Percentiles rank a stretch among this genome's conserved stretches.
These are phyloP conservation scores for Picea abies DNA, from an alignment of 83 land plant species.

Conservation along the genomic window DNA sequence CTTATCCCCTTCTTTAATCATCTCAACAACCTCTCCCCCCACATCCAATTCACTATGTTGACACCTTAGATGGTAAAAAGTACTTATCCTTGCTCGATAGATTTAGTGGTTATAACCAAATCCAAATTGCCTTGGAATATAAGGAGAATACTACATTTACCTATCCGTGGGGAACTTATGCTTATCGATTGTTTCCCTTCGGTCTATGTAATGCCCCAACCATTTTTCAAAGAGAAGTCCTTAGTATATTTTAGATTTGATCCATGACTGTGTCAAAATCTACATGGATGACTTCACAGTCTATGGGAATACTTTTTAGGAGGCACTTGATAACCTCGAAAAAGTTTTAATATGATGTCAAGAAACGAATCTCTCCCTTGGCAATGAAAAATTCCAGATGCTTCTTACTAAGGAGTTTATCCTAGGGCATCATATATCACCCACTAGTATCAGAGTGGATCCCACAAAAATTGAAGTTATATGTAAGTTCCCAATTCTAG, in stretches of 20 bases:
- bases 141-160: background rate
- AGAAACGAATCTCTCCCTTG: background rate
- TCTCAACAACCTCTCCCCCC: too few species aligned
- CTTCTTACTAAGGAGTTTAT: background rate
- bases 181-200: background rate
- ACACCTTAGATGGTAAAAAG: background rate
- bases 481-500: background rate
- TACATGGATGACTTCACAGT: background rate
- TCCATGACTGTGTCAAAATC: background rate
- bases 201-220: background rate
- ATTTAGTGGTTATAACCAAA: background rate
- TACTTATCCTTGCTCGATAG: background rate
- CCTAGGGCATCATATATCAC: background rate
- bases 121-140: background rate
- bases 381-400: background rate
- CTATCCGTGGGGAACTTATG: background rate
- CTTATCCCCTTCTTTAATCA: too few species aligned
- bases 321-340: background rate
- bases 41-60: too few species aligned
- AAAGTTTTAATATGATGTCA: background rate
- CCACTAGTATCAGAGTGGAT: background rate
- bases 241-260: background rate
- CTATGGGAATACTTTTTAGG: background rate
- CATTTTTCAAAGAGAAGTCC: background rate
- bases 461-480: background rate